Evolutionary conservation across 2,329 filamentous ascomycete species (phyloP), one percentile per base, ranked within the genome.

Genomic region (Scedosporium aurantiacum): DNA sequence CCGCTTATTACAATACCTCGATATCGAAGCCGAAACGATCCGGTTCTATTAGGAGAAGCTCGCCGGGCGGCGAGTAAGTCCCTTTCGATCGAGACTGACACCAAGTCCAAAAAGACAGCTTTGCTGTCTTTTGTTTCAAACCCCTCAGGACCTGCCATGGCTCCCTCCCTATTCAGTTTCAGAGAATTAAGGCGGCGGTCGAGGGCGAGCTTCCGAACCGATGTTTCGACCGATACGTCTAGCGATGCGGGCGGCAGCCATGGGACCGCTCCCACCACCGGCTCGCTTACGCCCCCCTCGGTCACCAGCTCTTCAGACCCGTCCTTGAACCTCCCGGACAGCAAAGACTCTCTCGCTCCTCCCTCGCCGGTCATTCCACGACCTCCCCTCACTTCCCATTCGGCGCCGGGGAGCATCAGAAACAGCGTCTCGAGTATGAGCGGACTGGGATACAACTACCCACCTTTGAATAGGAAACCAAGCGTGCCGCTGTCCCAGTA

Each of bases 151-250:
- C 47, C 47, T 21, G 32, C 32, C 65, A 85, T 85, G 82, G 77
- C 82, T 61, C 81, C 82, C 40, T 76, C 86, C 52, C 90, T 95
- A 70, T 80, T 94, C 64, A 82, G 73, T 66, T 73, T 83, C 68
- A 90, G 85, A 73, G 85, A 88, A 70, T 75, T 96, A 62, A 88
- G 90, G 67, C 84, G 90, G 67, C 86, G 87, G 67, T 94, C 89
- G 62, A 87, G 81, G 72, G 82, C 86, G 63, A 91, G 86, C 77
- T 87, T 91, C 74, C 84, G 82, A 63, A 86, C 84, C 57, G 81
- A 82, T 47, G 80, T 78, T 64, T 84, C 84, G 47, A 83, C 80
- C 57, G 83, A 87, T 67, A 80, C 80, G 7, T 83, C 82, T 56
- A 85, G 82, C 71, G 83, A 84, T 69, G 81, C 80, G 64, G 78